These are phyloP conservation scores for Linum usitatissimum DNA, from an alignment of 345 rosid genomes.

Conservation along the genomic window DNA sequence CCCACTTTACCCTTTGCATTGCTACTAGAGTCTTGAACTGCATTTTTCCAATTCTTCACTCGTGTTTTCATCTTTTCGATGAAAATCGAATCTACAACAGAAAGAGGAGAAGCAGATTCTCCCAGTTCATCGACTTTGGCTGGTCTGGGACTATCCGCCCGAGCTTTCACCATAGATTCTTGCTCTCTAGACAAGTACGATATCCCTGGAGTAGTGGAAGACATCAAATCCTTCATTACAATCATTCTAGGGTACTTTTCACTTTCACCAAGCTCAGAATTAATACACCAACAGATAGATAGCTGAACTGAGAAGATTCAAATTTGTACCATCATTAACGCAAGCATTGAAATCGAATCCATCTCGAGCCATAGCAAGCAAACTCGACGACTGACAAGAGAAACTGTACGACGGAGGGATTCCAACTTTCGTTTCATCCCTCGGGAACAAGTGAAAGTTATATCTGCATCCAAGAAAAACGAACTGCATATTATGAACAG, in stretches of 20 bases:
- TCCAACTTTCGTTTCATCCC: slow-evolving; percentile 64
- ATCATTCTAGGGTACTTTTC: too few species aligned
- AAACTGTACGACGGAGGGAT: slow-evolving; percentile 72
- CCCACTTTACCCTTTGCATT: slow-evolving; percentile 37
- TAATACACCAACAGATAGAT: neutral
- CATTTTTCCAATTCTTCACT: slow-evolving; percentile 55
- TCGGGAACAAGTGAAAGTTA: slow-evolving; percentile 79
- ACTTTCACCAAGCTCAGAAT: neutral
- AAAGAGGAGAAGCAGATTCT: slow-evolving; percentile 30
- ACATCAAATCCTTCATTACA: neutral
- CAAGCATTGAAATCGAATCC: slow-evolving; percentile 88
- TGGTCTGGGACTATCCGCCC: slow-evolving; percentile 38
- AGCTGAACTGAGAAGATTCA: neutral
- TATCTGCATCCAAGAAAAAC: slow-evolving; percentile 38
- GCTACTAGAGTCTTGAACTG: slow-evolving; percentile 27
- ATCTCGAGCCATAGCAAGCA: slow-evolving; percentile 63
- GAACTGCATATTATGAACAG: neutral
- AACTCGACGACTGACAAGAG: slow-evolving; percentile 62
- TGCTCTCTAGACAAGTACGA: slow-evolving; percentile 80
- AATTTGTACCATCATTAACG: slow-evolving; percentile 56
- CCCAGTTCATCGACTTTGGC: slow-evolving; percentile 21
- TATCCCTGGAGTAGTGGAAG: slow-evolving; percentile 37
- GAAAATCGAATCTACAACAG: slow-evolving; percentile 69
- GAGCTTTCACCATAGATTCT: slow-evolving; percentile 54
- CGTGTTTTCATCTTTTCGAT: slow-evolving; percentile 56